Conservation (phyloP, 1,284 basidiomycete species). For the Lentinus polychrous region DNA sequence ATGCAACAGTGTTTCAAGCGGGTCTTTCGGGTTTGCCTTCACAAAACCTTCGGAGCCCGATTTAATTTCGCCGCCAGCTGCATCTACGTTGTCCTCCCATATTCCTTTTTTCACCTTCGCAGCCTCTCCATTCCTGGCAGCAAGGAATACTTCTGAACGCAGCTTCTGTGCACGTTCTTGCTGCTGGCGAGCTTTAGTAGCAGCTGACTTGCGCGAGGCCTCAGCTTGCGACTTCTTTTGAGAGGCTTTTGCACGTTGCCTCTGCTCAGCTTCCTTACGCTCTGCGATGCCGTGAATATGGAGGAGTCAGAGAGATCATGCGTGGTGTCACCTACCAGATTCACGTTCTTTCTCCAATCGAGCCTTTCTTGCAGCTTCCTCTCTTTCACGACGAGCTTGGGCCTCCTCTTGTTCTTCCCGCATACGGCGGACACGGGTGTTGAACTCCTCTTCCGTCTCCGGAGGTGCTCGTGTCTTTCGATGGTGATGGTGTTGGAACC, state of each 20-base stretch:
- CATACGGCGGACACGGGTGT: conserved; percentile 39
- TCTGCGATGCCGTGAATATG: conserved; percentile 20
- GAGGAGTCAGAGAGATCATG: background rate
- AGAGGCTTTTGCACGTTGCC: conserved; percentile 48
- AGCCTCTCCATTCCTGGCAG: conserved; percentile 48
- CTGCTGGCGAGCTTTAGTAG: conserved; percentile 37
- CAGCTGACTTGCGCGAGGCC: conserved; percentile 43
- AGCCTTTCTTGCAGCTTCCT: conserved; percentile 39
- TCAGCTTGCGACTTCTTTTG: conserved; percentile 50
- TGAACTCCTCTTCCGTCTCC: conserved; percentile 44
- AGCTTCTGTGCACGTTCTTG: conserved; percentile 43
- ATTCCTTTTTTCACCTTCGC: conserved; percentile 53
- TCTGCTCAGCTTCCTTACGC: conserved; percentile 46
- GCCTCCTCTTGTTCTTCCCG: conserved; percentile 50
- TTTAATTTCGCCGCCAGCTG: conserved; percentile 60
- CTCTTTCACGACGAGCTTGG: conserved; percentile 40
- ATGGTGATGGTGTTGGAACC: conserved; percentile 9
- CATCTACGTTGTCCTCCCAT: conserved; percentile 64
- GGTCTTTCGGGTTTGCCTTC: conserved; percentile 39
- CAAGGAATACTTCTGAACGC: conserved; percentile 55
- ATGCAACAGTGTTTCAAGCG: conserved; percentile 60
- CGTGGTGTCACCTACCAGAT: conserved; percentile 34
- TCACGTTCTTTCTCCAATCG: conserved; percentile 42
- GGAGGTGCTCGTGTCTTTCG: conserved; percentile 14
- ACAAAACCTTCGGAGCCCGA: conserved; percentile 48